phyloP scores from a whole-genome alignment of 495 filamentous ascomycete species.

The Penicillium subrubescens region DNA sequence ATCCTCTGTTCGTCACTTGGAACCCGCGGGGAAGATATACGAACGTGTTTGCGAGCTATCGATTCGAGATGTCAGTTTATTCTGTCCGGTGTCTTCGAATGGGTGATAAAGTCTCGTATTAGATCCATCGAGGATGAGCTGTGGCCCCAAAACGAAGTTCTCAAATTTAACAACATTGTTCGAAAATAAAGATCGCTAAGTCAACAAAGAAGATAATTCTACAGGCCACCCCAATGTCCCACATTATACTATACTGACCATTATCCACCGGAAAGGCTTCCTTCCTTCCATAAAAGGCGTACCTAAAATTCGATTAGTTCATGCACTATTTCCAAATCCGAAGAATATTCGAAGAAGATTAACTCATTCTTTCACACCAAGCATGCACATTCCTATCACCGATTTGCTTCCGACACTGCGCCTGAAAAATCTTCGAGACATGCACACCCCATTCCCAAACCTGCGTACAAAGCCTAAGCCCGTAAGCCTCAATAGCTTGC shows the following conservation, averaged over 20 bases:
- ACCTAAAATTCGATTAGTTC: background rate
- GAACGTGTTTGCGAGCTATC: too few species aligned
- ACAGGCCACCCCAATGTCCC: background rate
- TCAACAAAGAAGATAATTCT: too few species aligned
- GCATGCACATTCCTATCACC: slow-evolving; percentile 35
- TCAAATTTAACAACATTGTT: too few species aligned
- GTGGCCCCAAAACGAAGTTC: too few species aligned
- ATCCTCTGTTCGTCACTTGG: background rate
- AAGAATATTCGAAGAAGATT: background rate
- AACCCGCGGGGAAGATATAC: too few species aligned
- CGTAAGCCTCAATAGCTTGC: slow-evolving; percentile 58
- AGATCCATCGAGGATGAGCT: too few species aligned
- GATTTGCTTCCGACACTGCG: slow-evolving; percentile 23
- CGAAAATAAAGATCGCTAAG: too few species aligned
- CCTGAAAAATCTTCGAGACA: slow-evolving; percentile 26
- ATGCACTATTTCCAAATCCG: background rate
- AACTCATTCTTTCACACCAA: slow-evolving; percentile 24
- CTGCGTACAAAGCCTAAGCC: slow-evolving; percentile 58
- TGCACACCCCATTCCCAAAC: slow-evolving; percentile 44
- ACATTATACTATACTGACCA: background rate
- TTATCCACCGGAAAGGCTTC: slow-evolving; percentile 9
- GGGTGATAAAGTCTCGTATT: too few species aligned
- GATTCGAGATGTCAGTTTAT: too few species aligned
- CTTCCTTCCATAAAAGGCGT: slow-evolving; percentile 21
- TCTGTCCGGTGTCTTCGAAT: too few species aligned